These are phyloP conservation scores for Paramarasmius palmivorus DNA, from an alignment of 1,284 basidiomycete genomes.

Conservation along the genomic window DNA sequence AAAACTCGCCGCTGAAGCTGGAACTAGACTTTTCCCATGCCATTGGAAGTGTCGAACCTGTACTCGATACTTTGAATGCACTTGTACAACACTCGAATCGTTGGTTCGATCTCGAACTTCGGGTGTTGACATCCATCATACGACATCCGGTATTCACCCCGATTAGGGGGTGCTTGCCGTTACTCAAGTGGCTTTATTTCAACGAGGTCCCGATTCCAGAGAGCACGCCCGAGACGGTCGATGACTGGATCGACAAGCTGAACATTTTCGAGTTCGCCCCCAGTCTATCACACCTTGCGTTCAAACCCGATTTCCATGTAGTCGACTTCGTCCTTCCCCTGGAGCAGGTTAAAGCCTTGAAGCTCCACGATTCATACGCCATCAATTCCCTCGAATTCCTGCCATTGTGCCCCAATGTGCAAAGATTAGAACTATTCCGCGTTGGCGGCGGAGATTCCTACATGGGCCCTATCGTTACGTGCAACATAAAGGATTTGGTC, in stretches of 20 bases:
- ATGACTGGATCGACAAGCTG: not conserved
- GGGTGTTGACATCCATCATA: not conserved
- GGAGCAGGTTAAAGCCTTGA: not conserved
- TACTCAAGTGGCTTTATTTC: not conserved
- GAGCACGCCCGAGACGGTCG: not conserved
- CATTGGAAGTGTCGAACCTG: not conserved
- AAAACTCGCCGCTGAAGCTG: not conserved
- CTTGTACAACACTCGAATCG: not conserved
- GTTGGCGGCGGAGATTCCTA: not conserved
- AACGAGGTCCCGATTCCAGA: not conserved
- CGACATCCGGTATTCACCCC: not conserved
- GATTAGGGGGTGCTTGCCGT: not conserved
- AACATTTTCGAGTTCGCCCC: not conserved
- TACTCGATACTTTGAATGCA: not conserved
- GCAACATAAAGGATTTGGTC: not conserved
- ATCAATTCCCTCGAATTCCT: not conserved
- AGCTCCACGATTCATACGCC: constrained; percentile 1
- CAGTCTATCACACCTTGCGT: not conserved
- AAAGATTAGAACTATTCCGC: not conserved
- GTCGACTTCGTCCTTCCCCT: not conserved
- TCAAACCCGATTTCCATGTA: not conserved
- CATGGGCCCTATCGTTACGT: not conserved
- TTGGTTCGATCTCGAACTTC: not conserved
- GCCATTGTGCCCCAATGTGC: not conserved
- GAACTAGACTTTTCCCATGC: not conserved